phyloP scores from a whole-genome alignment of 78 protist species.

The slime mould (Dictyostelium discoideum) region dicty_2.7 NC_007089.4:5786001-5786500 shows the following conservation, averaged over 20 bases:
- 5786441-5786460: background rate
- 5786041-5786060: slow-evolving; percentile 6
- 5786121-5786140: slow-evolving; percentile 43
- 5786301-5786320: background rate
- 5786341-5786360: background rate
- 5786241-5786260: slow-evolving; percentile 33
- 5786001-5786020: slow-evolving; percentile 4
- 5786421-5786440: background rate
- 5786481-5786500: background rate
- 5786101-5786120: background rate
- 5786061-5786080: slow-evolving; percentile 2
- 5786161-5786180: background rate
- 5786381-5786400: background rate
- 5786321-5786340: slow-evolving; percentile 1
- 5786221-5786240: slow-evolving; percentile 28
- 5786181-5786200: slow-evolving; percentile 31
- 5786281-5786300: background rate
- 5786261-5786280: slow-evolving; percentile 6
- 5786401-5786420: background rate
- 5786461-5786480: background rate
- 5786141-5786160: slow-evolving; percentile 28
- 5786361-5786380: background rate
- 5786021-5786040: background rate
- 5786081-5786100: background rate
- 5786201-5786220: slow-evolving; percentile 16